Conservation (phyloP, 2,329 filamentous ascomycete genomes). For the Ophiostoma fasciatum region DNA sequence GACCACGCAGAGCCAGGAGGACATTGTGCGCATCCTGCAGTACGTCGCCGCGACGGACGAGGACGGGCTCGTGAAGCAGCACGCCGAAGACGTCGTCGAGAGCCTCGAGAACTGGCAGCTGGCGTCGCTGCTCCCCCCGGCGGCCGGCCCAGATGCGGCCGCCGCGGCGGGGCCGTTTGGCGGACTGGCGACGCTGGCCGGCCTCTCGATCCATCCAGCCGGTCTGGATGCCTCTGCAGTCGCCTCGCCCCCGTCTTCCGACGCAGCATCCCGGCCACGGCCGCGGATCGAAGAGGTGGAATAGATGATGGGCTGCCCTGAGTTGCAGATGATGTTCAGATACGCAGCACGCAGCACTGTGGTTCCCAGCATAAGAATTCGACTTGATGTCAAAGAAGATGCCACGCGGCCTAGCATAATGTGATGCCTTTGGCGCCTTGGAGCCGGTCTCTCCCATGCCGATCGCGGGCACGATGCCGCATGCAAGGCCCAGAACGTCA, state of each 20-base stretch:
- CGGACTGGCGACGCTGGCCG: slow-evolving; percentile 22
- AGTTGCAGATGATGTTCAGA: too few relatives aligned
- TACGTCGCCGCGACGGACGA: slow-evolving; percentile 53
- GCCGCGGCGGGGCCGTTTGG: not conserved
- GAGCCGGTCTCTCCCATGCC: too few relatives aligned
- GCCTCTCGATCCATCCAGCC: slow-evolving; percentile 18
- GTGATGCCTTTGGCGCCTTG: too few relatives aligned
- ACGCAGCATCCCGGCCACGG: not conserved
- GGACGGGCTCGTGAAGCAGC: slow-evolving; percentile 52
- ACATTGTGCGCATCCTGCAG: slow-evolving; percentile 45
- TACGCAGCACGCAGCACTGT: too few relatives aligned
- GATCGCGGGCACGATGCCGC: too few relatives aligned
- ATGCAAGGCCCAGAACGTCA: too few relatives aligned
- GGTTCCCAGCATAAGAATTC: too few relatives aligned
- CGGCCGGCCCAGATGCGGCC: not conserved
- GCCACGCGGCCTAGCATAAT: too few relatives aligned
- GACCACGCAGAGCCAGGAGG: slow-evolving; percentile 38
- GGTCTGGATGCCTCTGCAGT: not conserved
- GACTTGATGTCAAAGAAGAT: too few relatives aligned
- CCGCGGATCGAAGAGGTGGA: slow-evolving; percentile 13
- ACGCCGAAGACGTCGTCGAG: slow-evolving; percentile 52
- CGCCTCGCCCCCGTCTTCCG: not conserved
- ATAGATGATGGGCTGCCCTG: too few relatives aligned
- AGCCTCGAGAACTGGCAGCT: slow-evolving; percentile 48
- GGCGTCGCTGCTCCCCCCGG: slow-evolving; percentile 13